Percentiles rank a stretch among this genome's conserved stretches.
These are phyloP conservation scores for Nannizzia gypsea DNA, from an alignment of 2,329 filamentous ascomycete genomes.

Conservation along the genomic window DNA sequence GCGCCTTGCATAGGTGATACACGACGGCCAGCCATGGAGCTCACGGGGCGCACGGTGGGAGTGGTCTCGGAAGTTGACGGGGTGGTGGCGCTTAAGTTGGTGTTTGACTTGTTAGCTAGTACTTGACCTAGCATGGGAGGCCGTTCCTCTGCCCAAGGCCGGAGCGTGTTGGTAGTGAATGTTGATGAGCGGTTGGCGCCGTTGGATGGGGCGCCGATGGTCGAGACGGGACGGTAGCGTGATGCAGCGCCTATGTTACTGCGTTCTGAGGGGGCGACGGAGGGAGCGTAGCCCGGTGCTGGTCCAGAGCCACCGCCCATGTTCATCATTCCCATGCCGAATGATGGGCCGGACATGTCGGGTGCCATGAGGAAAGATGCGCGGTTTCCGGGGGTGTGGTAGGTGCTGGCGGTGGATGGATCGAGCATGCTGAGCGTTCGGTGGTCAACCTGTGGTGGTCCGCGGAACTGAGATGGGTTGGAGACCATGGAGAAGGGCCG, in stretches of 20 bases:
- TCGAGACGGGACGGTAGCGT: conserved; percentile 80
- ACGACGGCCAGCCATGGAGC: conserved; percentile 12
- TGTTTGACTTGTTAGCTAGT: conserved; percentile 18
- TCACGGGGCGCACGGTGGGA: conserved; percentile 22
- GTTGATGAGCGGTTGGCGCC: conserved; percentile 20
- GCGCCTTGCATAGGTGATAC: conserved; percentile 8
- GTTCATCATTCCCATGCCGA: conserved; percentile 11
- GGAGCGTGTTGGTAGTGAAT: conserved; percentile 24
- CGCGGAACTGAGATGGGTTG: conserved; percentile 13
- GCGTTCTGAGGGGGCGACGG: conserved; percentile 88
- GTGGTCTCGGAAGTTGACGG: conserved; percentile 16
- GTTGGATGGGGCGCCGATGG: conserved; percentile 33
- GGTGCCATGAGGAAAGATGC: conserved; percentile 25
- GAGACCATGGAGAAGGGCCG: conserved; percentile 41
- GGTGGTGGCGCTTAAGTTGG: conserved; percentile 12
- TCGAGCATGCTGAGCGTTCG: conserved; percentile 79
- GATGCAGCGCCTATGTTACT: conserved; percentile 86
- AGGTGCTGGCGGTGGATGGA: conserved; percentile 37
- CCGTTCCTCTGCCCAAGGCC: conserved; percentile 22
- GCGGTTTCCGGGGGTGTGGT: conserved; percentile 26
- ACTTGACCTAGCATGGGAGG: conserved; percentile 18
- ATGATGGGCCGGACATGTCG: conserved; percentile 16
- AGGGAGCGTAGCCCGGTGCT: conserved; percentile 57
- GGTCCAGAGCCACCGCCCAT: not conserved
- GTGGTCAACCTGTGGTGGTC: conserved; percentile 30